These are phyloP conservation scores for Tylopilus plumbeoviolaceoides DNA, from an alignment of 768 basidiomycete species.

Conservation along the genomic window DNA sequence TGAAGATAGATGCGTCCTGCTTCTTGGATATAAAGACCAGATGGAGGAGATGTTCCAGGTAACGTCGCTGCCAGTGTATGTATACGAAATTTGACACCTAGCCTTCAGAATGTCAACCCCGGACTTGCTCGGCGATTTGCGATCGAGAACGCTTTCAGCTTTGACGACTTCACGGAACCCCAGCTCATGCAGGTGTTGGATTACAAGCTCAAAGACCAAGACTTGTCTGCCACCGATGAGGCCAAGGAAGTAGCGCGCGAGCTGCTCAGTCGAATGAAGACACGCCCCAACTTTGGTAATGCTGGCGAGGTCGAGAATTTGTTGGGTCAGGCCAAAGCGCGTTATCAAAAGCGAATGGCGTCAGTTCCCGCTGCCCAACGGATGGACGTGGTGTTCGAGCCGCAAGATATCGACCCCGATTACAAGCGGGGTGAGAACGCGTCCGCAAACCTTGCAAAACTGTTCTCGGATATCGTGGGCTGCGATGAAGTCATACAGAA, in stretches of 20 bases:
- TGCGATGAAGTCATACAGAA: conserved; percentile 50
- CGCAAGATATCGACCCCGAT: conserved; percentile 62
- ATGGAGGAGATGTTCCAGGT: conserved; percentile 78
- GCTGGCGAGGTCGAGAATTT: conserved; percentile 64
- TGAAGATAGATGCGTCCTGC: conserved; percentile 65
- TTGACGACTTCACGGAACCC: conserved; percentile 57
- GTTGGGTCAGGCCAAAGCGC: conserved; percentile 48
- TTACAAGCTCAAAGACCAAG: conserved; percentile 54
- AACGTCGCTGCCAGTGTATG: neutral
- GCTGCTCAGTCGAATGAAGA: conserved; percentile 31
- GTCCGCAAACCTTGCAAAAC: conserved; percentile 45
- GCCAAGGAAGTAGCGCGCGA: conserved; percentile 60
- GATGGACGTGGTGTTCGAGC: conserved; percentile 35
- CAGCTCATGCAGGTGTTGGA: conserved; percentile 54
- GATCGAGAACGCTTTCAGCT: conserved; percentile 64
- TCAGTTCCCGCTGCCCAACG: conserved; percentile 22
- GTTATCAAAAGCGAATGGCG: conserved; percentile 40
- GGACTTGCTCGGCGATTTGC: conserved; percentile 64
- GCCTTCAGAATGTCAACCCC: conserved; percentile 61
- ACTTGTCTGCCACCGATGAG: conserved; percentile 51
- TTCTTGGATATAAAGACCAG: conserved; percentile 62
- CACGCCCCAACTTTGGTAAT: conserved; percentile 63
- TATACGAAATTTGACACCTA: neutral
- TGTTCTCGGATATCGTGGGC: conserved; percentile 65
- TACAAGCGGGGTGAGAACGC: conserved; percentile 48